phyloP scores from a whole-genome alignment of 331 rosid genomes.

The Telfairia occidentalis region DNA sequence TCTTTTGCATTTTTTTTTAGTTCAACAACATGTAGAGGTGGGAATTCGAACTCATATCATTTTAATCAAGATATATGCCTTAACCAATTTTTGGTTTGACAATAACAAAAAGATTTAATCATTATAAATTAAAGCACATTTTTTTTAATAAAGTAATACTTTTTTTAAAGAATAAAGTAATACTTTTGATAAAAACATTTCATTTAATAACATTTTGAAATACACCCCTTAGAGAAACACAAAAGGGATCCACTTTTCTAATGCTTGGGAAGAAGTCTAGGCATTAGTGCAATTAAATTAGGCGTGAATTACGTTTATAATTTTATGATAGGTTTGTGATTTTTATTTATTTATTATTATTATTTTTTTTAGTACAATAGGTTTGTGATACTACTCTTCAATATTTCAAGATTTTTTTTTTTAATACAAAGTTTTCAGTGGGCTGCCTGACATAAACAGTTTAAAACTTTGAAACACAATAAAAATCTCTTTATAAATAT shows the following conservation, averaged over 20 bases:
- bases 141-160: not conserved
- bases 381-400: not conserved
- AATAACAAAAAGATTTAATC: not conserved
- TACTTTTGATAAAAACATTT: not conserved
- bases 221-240: not conserved
- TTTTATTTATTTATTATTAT: too few species aligned
- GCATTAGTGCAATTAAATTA: not conserved
- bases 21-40: too few species aligned
- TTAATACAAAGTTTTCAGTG: not conserved
- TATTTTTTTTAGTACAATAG: too few species aligned
- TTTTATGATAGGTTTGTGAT: not conserved
- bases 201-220: not conserved
- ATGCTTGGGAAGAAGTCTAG: not conserved
- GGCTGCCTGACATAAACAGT: too few species aligned
- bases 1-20: too few species aligned
- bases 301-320: not conserved
- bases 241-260: not conserved
- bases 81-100: too few species aligned
- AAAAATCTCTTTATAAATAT: too few species aligned
- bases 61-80: too few species aligned
- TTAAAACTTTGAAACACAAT: too few species aligned
- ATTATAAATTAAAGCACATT: slow-evolving; percentile 3
- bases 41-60: too few species aligned
- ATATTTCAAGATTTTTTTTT: not conserved
- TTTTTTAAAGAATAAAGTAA: not conserved